phyloP scores from a whole-genome alignment of 108 stramenopile genomes.

The Cyclotella atomus region DNA sequence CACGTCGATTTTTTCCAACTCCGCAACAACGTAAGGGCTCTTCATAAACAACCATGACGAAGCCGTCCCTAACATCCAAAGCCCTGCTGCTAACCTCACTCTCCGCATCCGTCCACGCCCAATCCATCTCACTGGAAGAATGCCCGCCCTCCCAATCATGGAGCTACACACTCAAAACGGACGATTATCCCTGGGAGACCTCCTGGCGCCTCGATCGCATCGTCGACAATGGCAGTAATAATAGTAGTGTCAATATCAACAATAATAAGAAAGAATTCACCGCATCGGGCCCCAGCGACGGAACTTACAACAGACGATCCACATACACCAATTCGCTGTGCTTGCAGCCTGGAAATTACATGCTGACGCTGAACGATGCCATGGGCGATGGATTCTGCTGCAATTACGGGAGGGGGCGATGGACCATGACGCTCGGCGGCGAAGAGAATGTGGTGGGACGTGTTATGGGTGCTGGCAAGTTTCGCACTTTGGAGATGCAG shows the following conservation, averaged over 20 bases:
- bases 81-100: background rate
- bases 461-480: background rate
- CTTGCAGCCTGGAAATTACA: background rate
- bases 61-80: background rate
- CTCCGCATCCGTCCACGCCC: background rate
- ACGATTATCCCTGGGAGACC: conserved; percentile 17
- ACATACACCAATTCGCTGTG: background rate
- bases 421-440: conserved; percentile 1
- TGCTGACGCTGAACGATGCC: background rate
- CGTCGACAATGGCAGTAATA: background rate
- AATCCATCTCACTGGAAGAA: background rate
- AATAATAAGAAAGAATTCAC: too few relatives aligned
- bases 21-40: too few relatives aligned
- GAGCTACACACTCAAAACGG: conserved; percentile 6
- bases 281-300: background rate
- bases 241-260: too few relatives aligned
- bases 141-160: background rate
- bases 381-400: conserved; percentile 16
- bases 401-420: background rate
- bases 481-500: background rate
- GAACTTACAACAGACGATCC: background rate
- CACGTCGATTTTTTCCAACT: too few relatives aligned
- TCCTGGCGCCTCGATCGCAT: background rate
- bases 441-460: background rate
- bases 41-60: too few relatives aligned